Base-by-base conservation (phyloP, 139 green algal species). In the Chlorella sp. region DNA sequence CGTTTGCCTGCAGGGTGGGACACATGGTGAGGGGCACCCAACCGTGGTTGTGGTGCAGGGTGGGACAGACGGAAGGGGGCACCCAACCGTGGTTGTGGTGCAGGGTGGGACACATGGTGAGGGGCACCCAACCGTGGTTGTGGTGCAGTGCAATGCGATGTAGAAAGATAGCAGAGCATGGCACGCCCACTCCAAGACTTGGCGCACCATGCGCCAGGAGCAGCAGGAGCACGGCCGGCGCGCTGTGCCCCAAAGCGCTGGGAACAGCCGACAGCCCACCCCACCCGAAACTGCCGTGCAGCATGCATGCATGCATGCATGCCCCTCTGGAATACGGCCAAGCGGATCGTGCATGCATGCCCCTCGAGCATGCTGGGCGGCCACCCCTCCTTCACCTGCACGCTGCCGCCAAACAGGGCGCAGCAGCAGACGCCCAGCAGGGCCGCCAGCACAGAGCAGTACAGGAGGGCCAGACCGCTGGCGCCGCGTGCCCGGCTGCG, bases 391-490 rank as follows among this genome's bases (percentile, higher is more conserved):
- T 53, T 18, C 84, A 88, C 84, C 84, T 80, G 40, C 68, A 88
- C 66, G 15, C 12, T 42, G 28, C 84, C 34, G 26, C 84, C 84
- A 81, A 88, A 81, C 84, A 88, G 84, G 3, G 71, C 39, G 37
- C 73, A 88, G 84, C 68, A 80, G 40, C 84, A 69, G 84, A 42
- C 32, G 30, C 15, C 84, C 64, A 88, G 66, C 84, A 88, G 68
- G 0, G 66, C 84, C 15, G 66, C 39, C 68, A 81, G 68, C 12
- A 22, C 39, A 11, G 39, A 42, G 39, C 26, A 48, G 39, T 68
- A 88, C 7, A 88, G 68, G 40, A 81, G 84, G 26, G 84, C 40
- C 5, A 66, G 14, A 5, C 3, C 18, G 28, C 34, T 39, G 19
- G 84, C 68, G 15, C 28, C 39, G 3, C 68, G 66, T 14, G 26